Evolutionary conservation across 768 basidiomycete species (phyloP).

Genomic region (Lactarius sanguifluus): DNA sequence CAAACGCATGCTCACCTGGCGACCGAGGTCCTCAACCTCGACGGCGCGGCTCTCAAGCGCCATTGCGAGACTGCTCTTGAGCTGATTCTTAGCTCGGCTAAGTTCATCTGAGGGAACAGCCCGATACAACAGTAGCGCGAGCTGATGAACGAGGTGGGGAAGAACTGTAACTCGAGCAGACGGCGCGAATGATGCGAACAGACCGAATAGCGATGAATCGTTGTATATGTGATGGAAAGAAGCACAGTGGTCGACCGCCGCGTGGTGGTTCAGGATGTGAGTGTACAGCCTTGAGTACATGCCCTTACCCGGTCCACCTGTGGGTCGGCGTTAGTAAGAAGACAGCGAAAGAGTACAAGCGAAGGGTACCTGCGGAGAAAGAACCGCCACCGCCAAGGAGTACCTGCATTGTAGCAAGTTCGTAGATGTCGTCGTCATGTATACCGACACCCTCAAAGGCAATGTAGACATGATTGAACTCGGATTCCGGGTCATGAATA

Average conservation of each 20-base stretch:
- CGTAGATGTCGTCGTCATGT: conserved; percentile 88
- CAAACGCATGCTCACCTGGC: conserved; percentile 58
- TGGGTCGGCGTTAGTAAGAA: conserved; percentile 19
- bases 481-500: conserved; percentile 56
- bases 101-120: conserved; percentile 69
- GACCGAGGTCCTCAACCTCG: conserved; percentile 86
- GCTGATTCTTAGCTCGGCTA: conserved; percentile 89
- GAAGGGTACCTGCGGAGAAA: conserved; percentile 79
- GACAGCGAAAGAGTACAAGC: neutral
- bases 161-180: conserved; percentile 59
- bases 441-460: conserved; percentile 91
- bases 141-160: conserved; percentile 83
- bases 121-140: conserved; percentile 76
- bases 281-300: conserved; percentile 99
- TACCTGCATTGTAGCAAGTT: conserved; percentile 91
- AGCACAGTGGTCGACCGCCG: conserved; percentile 91
- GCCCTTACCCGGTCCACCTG: conserved; percentile 95
- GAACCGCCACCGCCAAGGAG: conserved; percentile 93
- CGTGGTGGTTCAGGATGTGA: conserved; percentile 91
- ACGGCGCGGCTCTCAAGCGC: conserved; percentile 84
- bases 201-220: conserved; percentile 90
- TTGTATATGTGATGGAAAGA: conserved; percentile 98
- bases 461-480: conserved; percentile 92
- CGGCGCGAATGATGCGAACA: conserved; percentile 84
- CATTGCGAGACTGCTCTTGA: conserved; percentile 92